Evolutionary conservation across 192 early-diverging fungal genomes (phyloP), one percentile per base, ranked within the genome.

Genomic region (Anaeromyces robustus): DNA sequence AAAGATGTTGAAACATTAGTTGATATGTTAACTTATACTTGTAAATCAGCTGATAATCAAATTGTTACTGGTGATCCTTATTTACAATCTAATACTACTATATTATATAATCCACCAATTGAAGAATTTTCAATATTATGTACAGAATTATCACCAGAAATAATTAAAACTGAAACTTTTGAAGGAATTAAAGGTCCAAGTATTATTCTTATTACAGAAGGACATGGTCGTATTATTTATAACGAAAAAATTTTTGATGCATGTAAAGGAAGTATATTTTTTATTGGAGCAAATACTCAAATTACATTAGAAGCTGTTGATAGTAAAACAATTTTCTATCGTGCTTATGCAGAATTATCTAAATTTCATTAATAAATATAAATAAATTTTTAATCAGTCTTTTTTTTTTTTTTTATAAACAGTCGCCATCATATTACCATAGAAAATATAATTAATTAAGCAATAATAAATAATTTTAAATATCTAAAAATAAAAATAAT

Each of bases 101-200:
- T 89, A 9, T 83, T 96, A 29, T 99, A 99, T 86, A 94, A 97
- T 85, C 97, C 97, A 30, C 97, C 97, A 17, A 97, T 99, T 81
- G 94, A 94, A 18, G 97, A 99, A 84, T 99, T 99, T 83, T 89
- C 94, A 5, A 94, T 99, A 77, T 83, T 93, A 16, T 83, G 90
- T 29, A 95, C 94, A 0, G 82, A 68, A 0, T 83, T 96, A 28
- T 80, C 80, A 7, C 81, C 83, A 14, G 82, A 84, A 7, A 82
- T 80, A 77, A 14, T 22, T 4, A 81, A 88, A 29, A 78, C 29
- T 1, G 95, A 94, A 78, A 52, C n/a, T 16, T 81, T 95, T 34
- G 82, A 84, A 6, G 87, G 88, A 2, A 79, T 96, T 22, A 84
- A 86, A 13, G 97, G 97, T 1, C 96, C 97, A 12, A 93, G 92